These are phyloP conservation scores for Centella asiatica DNA, from an alignment of 129 eudicot genomes.

Conservation along the genomic window DNA sequence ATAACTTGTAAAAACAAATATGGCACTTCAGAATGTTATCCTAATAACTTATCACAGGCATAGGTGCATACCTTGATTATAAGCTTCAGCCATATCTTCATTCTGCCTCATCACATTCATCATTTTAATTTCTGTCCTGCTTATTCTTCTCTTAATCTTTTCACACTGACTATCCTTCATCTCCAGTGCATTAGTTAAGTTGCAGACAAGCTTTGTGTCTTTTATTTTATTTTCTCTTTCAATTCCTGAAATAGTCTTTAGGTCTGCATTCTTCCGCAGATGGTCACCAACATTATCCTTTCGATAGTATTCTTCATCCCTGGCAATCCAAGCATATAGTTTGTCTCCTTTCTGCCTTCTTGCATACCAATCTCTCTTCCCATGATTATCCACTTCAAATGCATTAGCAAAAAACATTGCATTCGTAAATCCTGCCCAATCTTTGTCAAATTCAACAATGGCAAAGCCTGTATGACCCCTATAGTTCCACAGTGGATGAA, in stretches of 20 bases:
- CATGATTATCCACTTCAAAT: constrained; percentile 43
- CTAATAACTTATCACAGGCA: not conserved
- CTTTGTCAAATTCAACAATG: constrained; percentile 47
- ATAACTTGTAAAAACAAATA: not conserved
- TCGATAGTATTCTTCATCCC: constrained; percentile 38
- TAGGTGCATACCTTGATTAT: constrained; percentile 6
- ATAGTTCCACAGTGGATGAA: constrained; percentile 58
- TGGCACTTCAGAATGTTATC: not conserved
- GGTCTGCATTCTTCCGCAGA: constrained; percentile 45
- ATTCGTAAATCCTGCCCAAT: constrained; percentile 46
- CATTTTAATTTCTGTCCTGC: constrained; percentile 28
- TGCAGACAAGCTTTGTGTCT: constrained; percentile 26
- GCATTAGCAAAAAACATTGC: constrained; percentile 45
- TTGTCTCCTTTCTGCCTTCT: constrained; percentile 38
- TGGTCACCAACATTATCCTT: constrained; percentile 38
- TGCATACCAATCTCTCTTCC: constrained; percentile 43
- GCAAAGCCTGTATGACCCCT: constrained; percentile 60
- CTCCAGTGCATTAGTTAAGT: constrained; percentile 25
- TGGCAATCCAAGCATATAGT: constrained; percentile 65
- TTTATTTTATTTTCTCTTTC: constrained; percentile 37
- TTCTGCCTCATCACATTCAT: constrained; percentile 6
- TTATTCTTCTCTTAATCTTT: constrained; percentile 37
- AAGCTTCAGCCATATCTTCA: not conserved
- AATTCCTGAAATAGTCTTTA: constrained; percentile 46
- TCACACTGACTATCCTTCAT: constrained; percentile 37